These are phyloP conservation scores for Exsudoporus frostii DNA, from an alignment of 768 basidiomycete genomes.

Conservation along the genomic window DNA sequence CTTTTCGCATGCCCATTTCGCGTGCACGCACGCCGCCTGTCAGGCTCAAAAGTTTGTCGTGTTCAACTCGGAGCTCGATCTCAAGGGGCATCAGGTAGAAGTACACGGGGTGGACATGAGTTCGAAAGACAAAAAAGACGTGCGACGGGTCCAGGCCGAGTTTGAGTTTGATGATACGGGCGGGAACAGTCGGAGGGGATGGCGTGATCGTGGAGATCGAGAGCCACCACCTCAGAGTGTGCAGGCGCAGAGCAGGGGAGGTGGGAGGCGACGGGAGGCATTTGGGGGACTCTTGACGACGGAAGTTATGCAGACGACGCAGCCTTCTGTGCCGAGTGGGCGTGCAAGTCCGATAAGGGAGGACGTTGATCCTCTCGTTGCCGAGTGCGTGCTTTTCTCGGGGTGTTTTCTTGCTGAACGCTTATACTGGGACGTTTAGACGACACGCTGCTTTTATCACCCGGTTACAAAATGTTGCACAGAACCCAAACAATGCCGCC, in stretches of 20 bases:
- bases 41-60: slow-evolving; percentile 92
- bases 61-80: slow-evolving; percentile 81
- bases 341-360: slow-evolving; percentile 33
- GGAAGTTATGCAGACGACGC: slow-evolving; percentile 23
- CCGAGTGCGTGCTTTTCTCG: slow-evolving; percentile 46
- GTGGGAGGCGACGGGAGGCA: slow-evolving; percentile 51
- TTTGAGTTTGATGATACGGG: slow-evolving; percentile 67
- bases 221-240: slow-evolving; percentile 33
- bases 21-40: slow-evolving; percentile 72
- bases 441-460: slow-evolving; percentile 62
- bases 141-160: slow-evolving; percentile 58
- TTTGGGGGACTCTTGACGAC: slow-evolving; percentile 60
- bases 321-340: slow-evolving; percentile 20
- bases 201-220: slow-evolving; percentile 44
- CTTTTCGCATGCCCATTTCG: slow-evolving; percentile 71
- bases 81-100: slow-evolving; percentile 88
- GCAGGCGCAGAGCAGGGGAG: slow-evolving; percentile 30
- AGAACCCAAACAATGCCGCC: slow-evolving; percentile 55
- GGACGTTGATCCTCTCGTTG: slow-evolving; percentile 51
- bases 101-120: slow-evolving; percentile 76
- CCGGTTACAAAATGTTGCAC: slow-evolving; percentile 57
- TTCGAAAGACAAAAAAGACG: slow-evolving; percentile 64
- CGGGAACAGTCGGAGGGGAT: slow-evolving; percentile 43
- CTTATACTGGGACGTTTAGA: slow-evolving; percentile 37
- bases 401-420: neutral